phyloP scores from a whole-genome alignment of 2,329 filamentous ascomycete genomes.

The Plectosphaerella sp. region DNA sequence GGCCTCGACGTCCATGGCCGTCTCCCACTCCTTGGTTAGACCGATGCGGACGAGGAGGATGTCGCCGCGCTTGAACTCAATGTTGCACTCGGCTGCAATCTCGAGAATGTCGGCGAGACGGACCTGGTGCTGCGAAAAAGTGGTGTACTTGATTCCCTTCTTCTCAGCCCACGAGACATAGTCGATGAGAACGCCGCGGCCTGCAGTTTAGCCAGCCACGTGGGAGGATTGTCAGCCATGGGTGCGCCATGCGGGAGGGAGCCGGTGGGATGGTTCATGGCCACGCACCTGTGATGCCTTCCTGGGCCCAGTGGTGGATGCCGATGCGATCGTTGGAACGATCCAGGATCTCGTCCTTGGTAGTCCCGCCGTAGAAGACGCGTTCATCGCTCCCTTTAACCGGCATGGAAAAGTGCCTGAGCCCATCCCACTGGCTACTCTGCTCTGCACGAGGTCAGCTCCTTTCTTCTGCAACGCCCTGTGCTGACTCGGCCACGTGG shows the following conservation, averaged over 20 bases:
- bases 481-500: too few relatives aligned
- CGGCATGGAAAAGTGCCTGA: background rate
- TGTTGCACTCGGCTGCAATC: slow-evolving; percentile 29
- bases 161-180: slow-evolving; percentile 45
- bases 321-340: slow-evolving; percentile 37
- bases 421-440: background rate
- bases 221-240: slow-evolving; percentile 26
- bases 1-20: slow-evolving; percentile 13
- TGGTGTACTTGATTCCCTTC: slow-evolving; percentile 44
- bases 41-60: slow-evolving; percentile 43
- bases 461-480: too few relatives aligned
- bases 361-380: slow-evolving; percentile 23
- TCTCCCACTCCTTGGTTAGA: slow-evolving; percentile 22
- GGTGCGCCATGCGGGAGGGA: background rate
- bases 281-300: slow-evolving; percentile 29
- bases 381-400: too few relatives aligned
- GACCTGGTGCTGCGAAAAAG: slow-evolving; percentile 49
- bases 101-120: slow-evolving; percentile 12
- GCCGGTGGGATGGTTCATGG: background rate
- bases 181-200: slow-evolving; percentile 48
- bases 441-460: background rate
- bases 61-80: slow-evolving; percentile 44
- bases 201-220: slow-evolving; percentile 16
- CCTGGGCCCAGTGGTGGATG: slow-evolving; percentile 41
- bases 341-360: slow-evolving; percentile 37